phyloP scores from a whole-genome alignment of 768 basidiomycete genomes.

The Leucocoprinus birnbaumii region DNA sequence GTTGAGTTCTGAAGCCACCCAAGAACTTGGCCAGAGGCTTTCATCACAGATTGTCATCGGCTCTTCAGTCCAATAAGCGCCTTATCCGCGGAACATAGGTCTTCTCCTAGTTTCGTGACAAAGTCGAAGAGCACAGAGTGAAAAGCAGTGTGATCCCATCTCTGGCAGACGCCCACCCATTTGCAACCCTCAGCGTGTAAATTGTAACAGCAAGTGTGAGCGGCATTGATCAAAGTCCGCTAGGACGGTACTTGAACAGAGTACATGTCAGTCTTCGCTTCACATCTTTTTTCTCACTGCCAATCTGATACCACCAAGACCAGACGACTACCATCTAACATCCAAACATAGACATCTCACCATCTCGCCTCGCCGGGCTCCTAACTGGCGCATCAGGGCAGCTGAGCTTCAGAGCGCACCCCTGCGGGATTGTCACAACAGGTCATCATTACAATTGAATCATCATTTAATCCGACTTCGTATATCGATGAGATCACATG shows the following conservation, averaged over 20 bases:
- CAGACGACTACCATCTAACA: background rate
- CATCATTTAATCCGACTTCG: background rate
- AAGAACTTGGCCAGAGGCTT: no score
- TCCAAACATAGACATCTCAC: background rate
- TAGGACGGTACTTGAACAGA: background rate
- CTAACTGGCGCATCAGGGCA: background rate
- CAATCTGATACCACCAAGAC: background rate
- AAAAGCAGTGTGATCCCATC: no score
- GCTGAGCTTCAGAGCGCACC: background rate
- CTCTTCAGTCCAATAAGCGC: no score
- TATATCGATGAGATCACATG: slow-evolving; percentile 8
- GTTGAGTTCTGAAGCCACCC: no score
- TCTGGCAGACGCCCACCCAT: no score
- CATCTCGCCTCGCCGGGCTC: background rate
- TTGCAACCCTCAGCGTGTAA: no score
- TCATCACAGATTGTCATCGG: no score
- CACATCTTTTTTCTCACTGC: background rate
- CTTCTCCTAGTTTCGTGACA: no score
- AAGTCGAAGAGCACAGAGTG: no score
- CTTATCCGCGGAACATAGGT: no score
- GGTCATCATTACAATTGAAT: background rate
- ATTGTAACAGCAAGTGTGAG: no score
- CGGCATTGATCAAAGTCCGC: background rate
- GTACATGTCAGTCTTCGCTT: background rate
- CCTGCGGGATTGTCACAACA: background rate